Base-by-base conservation (phyloP, 169 alveolate genomes). In the Cryptosporidium sp. region DNA sequence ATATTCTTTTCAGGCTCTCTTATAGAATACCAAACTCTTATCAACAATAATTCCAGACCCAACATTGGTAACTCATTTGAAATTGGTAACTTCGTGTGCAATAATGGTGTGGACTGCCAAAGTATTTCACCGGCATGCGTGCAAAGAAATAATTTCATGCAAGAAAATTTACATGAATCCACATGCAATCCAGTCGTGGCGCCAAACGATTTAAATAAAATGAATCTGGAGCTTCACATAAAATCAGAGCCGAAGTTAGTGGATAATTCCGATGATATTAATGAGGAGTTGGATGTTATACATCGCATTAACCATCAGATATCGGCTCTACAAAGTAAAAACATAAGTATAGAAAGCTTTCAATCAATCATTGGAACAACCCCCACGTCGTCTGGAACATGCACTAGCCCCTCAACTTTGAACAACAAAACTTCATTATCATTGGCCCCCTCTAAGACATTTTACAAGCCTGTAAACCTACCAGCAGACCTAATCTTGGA, bases 1-100 rank as follows among this genome's bases (percentile, higher is more conserved):
- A 35, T 73, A 16, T 73, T 73, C 58, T 73, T 73, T n/a, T 73
- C 86, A 16, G 86, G 86, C 35, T 37, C 86, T 5, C 59, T 73
- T 10, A 16, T 26, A 23, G 70, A 51, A 6, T 73, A 73, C 51
- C 58, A 51, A 52, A 16, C 31, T 3, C 31, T 73, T 23, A 73
- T 73, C 6, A 55, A 52, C 31, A 62, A 33, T 37, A 65, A 37
- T 35, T n/a, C 26, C 51, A n/a, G 43, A 31, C 71, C 71, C 18
- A 65, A 55, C 18, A 16, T 26, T 37, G 21, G 7, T 18, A 55
- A 55, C 10, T 55, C 67, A n/a, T 5, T 55, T 4, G 67, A 55
- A 55, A 26, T 18, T 52, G 16, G 21, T 21, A 55, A 55, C 8
- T 55, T 55, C 3, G 67, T 55, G 37, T 21, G 37, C 35, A 55